Evolutionary conservation across 106 monocot genomes (phyloP), one percentile per base, ranked within the genome.

Genomic region (Allium sativum): DNA sequence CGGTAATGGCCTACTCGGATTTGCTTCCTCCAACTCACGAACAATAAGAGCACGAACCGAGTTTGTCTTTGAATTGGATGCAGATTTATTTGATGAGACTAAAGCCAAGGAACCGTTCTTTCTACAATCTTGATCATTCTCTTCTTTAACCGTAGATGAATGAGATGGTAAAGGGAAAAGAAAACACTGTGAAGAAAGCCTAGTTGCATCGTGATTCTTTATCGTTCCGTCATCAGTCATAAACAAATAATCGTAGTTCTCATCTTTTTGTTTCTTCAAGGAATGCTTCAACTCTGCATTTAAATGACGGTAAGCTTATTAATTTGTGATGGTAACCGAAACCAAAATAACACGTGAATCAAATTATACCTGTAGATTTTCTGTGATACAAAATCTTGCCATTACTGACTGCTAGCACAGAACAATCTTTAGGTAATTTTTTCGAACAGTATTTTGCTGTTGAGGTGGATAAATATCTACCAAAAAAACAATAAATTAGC

Each of bases 331-430:
- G 55, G 10, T 58, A 40, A 8, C 12, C 40, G 15, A 52, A 64
- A 50, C 46, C 13, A 64, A 21, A 61, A 8, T 48, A 14, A 52
- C 1, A 14, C 10, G 14, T 52, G 14, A 52, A 52, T 52, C 4
- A 40, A 73, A 52, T 10, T 20, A 22, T 68, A 69, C 73, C 73
- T 44, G 66, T 18, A 7, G 70, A 50, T 56, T 77, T 74, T 75
- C 75, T 74, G 48, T 75, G 66, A 54, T 68, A 78, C 18, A 86
- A 51, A 52, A 86, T 78, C 65, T 86, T 86, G 43, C 85, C 85
- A 69, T 72, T 81, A 78, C 45, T 70, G 48, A 86, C 85, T 2
- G 78, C 85, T 15, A 78, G 48, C 7, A 86, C 78, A 21, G 72
- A 56, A 50, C 85, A 86, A 22, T 72, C 62, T 9, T 53, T 48